A percentile compares a stretch with the other conserved stretches of the same genome.
phyloP scores from a whole-genome alignment of 345 rosid genomes.

The Hypericum androsaemum region DNA sequence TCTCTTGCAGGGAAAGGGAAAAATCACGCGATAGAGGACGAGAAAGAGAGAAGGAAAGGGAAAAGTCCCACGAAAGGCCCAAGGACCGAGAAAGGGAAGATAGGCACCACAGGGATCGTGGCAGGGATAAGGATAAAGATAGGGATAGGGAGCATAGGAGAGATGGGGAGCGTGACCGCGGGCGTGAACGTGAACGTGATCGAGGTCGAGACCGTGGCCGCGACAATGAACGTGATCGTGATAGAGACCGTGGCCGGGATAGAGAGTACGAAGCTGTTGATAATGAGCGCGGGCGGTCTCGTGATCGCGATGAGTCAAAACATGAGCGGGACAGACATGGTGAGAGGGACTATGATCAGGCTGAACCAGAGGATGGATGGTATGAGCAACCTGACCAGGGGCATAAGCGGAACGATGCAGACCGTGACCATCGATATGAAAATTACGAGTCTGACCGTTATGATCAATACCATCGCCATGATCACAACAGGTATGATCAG shows the following conservation, averaged over 20 bases:
- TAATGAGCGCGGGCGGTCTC: slow-evolving; percentile 43
- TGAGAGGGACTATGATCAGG: slow-evolving; percentile 51
- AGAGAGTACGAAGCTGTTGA: slow-evolving; percentile 47
- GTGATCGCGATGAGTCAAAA: slow-evolving; percentile 15
- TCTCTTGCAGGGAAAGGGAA: slow-evolving; percentile 26
- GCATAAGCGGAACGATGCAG: slow-evolving; percentile 37
- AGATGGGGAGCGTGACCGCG: slow-evolving; percentile 41
- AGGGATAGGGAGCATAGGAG: slow-evolving; percentile 42
- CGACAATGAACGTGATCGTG: slow-evolving; percentile 31
- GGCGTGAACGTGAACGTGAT: slow-evolving; percentile 35
- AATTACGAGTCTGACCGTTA: slow-evolving; percentile 11
- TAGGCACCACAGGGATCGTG: slow-evolving; percentile 73
- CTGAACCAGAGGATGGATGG: slow-evolving; percentile 41
- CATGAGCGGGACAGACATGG: slow-evolving; percentile 20
- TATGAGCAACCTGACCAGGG: slow-evolving; percentile 44
- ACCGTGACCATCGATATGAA: slow-evolving; percentile 21
- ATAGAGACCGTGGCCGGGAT: slow-evolving; percentile 41
- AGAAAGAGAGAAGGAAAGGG: slow-evolving; percentile 66
- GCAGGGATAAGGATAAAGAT: slow-evolving; percentile 57
- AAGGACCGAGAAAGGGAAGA: slow-evolving; percentile 87
- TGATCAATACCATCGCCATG: slow-evolving; percentile 27
- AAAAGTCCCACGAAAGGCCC: slow-evolving; percentile 63
- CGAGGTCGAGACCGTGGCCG: slow-evolving; percentile 20
- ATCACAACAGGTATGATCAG: slow-evolving; percentile 48
- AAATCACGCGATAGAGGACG: slow-evolving; percentile 68